Evolutionary conservation across 768 basidiomycete species (phyloP).

Genomic region (Fistulinella prunicolor): DNA sequence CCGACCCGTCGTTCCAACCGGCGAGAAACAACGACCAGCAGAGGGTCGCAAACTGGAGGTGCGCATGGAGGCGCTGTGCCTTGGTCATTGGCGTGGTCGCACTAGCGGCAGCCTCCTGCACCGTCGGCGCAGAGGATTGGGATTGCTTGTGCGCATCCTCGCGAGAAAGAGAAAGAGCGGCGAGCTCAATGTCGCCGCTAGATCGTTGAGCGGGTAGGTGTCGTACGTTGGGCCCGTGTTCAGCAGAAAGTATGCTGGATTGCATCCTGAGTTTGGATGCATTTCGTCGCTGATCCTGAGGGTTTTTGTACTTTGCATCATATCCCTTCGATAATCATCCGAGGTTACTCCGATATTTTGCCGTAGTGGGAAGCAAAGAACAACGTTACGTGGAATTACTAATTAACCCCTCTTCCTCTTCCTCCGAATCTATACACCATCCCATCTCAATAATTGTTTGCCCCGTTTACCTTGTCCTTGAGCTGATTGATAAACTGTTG

Average conservation of each 20-base stretch:
- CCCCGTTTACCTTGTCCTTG: constrained; percentile 71
- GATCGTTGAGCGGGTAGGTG: constrained; percentile 4
- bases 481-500: constrained; percentile 88
- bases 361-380: too few relatives aligned
- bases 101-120: too few relatives aligned
- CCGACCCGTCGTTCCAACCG: constrained; percentile 40
- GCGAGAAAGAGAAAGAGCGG: too few relatives aligned
- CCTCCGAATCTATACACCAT: not conserved
- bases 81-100: constrained; percentile 18
- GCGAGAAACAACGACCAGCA: constrained; percentile 37
- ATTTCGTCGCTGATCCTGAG: too few relatives aligned
- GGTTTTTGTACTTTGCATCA: too few relatives aligned
- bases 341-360: too few relatives aligned
- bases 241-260: not conserved
- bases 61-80: constrained; percentile 20
- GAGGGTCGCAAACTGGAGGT: constrained; percentile 32
- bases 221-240: constrained; percentile 6
- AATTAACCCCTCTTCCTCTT: too few relatives aligned
- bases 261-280: constrained; percentile 12
- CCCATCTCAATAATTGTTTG: constrained; percentile 28
- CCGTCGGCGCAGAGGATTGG: not conserved
- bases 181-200: constrained; percentile 6
- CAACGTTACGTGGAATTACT: too few relatives aligned
- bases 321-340: not conserved
- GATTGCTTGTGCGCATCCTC: too few relatives aligned